A percentile compares a stretch with the other conserved stretches of the same genome.
Conservation (phyloP, 805 yeast species). For the Pichia membranifaciens region DNA sequence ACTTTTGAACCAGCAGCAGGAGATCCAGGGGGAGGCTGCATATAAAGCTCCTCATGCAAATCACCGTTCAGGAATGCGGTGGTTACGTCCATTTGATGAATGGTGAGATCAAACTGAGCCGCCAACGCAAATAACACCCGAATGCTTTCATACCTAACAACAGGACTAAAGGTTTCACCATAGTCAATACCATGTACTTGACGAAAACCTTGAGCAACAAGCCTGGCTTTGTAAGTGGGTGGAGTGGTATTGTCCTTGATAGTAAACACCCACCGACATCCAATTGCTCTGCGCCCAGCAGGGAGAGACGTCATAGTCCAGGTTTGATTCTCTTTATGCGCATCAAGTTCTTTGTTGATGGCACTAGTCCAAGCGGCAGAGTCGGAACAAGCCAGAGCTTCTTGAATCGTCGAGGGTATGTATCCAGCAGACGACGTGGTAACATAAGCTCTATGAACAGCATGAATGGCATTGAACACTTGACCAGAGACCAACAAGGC, state of each 20-base stretch:
- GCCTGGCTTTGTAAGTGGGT: constrained; percentile 2
- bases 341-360: background rate
- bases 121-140: constrained; percentile 6
- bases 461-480: background rate
- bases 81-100: constrained; percentile 17
- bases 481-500: too few species aligned
- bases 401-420: background rate
- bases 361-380: background rate
- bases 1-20: background rate
- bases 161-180: constrained; percentile 3
- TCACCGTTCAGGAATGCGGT: constrained; percentile 15
- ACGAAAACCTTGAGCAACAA: constrained; percentile 9
- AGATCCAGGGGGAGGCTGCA: background rate
- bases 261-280: constrained; percentile 6
- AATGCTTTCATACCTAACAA: constrained; percentile 7
- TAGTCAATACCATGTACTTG: constrained; percentile 4
- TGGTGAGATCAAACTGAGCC: constrained; percentile 5
- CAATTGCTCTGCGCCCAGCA: constrained; percentile 3
- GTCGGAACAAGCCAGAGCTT: background rate
- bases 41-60: constrained; percentile 11
- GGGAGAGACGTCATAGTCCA: background rate
- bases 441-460: constrained; percentile 1
- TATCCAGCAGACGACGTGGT: background rate
- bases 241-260: constrained; percentile 6
- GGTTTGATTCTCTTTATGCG: constrained; percentile 1